phyloP scores from a whole-genome alignment of 306 rosid genomes.

The Spatholobus suberectus region DNA sequence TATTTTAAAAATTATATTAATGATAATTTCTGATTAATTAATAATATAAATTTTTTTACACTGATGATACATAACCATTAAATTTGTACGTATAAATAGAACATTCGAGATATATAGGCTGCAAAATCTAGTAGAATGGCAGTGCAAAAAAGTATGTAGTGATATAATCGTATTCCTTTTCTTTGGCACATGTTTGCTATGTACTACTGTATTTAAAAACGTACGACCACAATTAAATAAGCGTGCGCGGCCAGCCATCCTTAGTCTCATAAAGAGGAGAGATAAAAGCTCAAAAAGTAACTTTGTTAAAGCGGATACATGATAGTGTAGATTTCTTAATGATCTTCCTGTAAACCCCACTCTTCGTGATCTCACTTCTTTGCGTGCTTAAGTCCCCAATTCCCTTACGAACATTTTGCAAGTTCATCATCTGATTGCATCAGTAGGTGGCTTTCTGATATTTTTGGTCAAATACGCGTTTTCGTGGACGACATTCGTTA shows the following conservation, averaged over 20 bases:
- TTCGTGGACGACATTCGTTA: slow-evolving; percentile 34
- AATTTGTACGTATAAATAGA: background rate
- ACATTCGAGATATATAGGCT: background rate
- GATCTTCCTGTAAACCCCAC: slow-evolving; percentile 18
- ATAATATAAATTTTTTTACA: too few species aligned
- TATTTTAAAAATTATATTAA: too few species aligned
- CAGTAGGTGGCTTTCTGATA: slow-evolving; percentile 2
- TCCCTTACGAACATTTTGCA: slow-evolving; percentile 41
- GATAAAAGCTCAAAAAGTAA: slow-evolving; percentile 24
- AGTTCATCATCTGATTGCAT: slow-evolving; percentile 10
- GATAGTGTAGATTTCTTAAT: background rate
- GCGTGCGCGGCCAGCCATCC: slow-evolving; percentile 35
- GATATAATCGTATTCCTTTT: slow-evolving; percentile 22
- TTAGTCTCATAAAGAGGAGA: slow-evolving; percentile 27
- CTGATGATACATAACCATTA: too few species aligned
- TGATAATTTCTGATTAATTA: too few species aligned
- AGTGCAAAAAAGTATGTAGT: background rate
- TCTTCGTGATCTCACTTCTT: slow-evolving; percentile 35
- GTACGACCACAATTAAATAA: slow-evolving; percentile 21
- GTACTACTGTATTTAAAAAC: too few species aligned
- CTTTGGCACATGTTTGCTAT: slow-evolving; percentile 2
- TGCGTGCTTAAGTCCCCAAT: slow-evolving; percentile 35
- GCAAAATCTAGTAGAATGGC: slow-evolving; percentile 24
- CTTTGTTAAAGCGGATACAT: slow-evolving; percentile 9
- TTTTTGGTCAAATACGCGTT: slow-evolving; percentile 52